Conservation (phyloP, 2,329 filamentous ascomycete genomes). For the Tolypocladium tropicale region DNA sequence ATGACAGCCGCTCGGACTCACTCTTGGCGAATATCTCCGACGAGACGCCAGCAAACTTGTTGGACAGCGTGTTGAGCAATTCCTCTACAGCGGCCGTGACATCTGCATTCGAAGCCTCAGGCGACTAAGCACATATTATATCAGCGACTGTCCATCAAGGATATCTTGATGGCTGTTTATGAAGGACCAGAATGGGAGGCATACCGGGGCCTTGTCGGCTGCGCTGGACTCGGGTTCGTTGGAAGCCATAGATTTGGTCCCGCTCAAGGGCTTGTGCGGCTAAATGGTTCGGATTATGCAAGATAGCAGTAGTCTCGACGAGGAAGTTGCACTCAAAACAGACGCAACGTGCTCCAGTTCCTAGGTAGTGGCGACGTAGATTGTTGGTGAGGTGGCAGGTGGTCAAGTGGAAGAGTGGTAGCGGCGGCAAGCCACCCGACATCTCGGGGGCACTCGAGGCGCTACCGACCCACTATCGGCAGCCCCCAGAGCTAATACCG, state of each 20-base stretch:
- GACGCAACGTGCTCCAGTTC: neutral
- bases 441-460: too few relatives aligned
- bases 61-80: slow-evolving; percentile 70
- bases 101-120: slow-evolving; percentile 46
- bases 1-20: slow-evolving; percentile 32
- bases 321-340: neutral
- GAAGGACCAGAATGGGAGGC: slow-evolving; percentile 5
- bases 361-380: neutral
- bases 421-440: neutral
- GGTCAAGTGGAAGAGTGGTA: neutral
- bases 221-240: slow-evolving; percentile 23
- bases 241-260: slow-evolving; percentile 22
- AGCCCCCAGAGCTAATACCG: neutral
- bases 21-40: slow-evolving; percentile 84
- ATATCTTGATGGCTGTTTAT: neutral
- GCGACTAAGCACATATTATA: slow-evolving; percentile 14
- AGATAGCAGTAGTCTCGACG: neutral
- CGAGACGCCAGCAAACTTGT: slow-evolving; percentile 77
- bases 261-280: neutral
- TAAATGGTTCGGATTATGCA: neutral
- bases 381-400: neutral
- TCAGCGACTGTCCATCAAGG: neutral
- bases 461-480: neutral
- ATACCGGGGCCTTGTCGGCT: slow-evolving; percentile 24
- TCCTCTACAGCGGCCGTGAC: slow-evolving; percentile 77